A percentile compares a stretch with the other conserved stretches of the same genome.
Evolutionary conservation across 192 early-diverging fungal genomes (phyloP).

Genomic region (Rhizophagus sp.): DNA sequence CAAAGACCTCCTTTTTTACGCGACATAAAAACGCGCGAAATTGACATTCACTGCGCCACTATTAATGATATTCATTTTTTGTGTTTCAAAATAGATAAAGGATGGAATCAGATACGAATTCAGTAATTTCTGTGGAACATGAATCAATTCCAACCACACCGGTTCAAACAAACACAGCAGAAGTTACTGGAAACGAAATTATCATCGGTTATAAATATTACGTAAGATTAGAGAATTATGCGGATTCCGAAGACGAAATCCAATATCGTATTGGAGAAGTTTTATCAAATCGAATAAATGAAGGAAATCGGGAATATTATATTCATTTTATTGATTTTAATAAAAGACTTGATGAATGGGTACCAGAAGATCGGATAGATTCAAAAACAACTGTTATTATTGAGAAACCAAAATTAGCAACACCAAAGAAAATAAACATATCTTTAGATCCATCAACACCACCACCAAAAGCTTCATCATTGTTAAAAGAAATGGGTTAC

Average conservation of each 20-base stretch:
- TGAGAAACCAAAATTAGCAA: background rate
- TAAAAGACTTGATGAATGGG: constrained; percentile 98
- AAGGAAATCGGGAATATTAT: constrained; percentile 70
- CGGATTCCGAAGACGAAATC: background rate
- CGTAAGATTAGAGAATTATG: background rate
- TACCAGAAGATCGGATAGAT: constrained; percentile 62
- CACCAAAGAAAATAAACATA: background rate
- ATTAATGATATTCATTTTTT: background rate
- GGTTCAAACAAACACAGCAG: background rate
- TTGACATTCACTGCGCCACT: background rate
- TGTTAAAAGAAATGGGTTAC: too few species aligned
- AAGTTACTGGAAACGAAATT: background rate
- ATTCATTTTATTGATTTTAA: constrained; percentile 97
- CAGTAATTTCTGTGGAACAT: background rate
- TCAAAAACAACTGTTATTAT: constrained; percentile 59
- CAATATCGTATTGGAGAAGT: background rate
- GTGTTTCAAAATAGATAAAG: background rate
- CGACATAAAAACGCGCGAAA: background rate
- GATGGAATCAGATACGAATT: background rate
- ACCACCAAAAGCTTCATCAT: background rate
- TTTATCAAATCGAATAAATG: background rate
- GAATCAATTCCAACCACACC: background rate
- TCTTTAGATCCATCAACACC: background rate
- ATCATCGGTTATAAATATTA: background rate
- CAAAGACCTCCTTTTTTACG: too few species aligned